Evolutionary conservation across 1,284 basidiomycete species (phyloP), one percentile per base, ranked within the genome.

Genomic region (Vanrija sp.): DNA sequence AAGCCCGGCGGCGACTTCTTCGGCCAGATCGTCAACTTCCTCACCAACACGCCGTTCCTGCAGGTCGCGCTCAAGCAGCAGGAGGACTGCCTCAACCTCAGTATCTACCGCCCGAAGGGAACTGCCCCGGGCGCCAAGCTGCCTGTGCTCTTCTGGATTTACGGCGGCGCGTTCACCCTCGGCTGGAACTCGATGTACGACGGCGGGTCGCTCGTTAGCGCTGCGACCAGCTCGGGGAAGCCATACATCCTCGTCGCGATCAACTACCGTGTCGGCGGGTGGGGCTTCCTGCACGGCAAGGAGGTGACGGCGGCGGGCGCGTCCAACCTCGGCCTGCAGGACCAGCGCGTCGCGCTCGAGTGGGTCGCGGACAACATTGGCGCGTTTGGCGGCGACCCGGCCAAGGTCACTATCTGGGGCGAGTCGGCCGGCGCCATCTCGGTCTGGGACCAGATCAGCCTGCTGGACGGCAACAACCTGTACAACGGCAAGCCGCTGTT

Each of bases 201-300:
- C 45, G 54, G 54, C 14, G 46, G 50, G 5, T 9, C 16, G 3
- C 46, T 63, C 10, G 58, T 63, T 18, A 18, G 12, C 25, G 49
- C 23, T 28, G 49, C 55, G 3, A 40, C 46, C 43, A 26, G 28
- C 18, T 28, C 28, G 6, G 61, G 57, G 19, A 71, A 78, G 54
- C 82, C 82, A 0, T 74, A 82, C 26, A 73, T 85, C 49, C 81
- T 81, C 55, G 80, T 82, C 18, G 79, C 81, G 76, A 55, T 83
- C 73, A 85, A 85, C 65, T 84, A 85, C 63, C 78, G 83, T 66
- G 45, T 76, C 19, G 69, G 64, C 39, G 68, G 75, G 0, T 79
- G 78, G 23, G 61, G 61, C 38, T 57, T 57, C 61, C 83, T 42
- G 79, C 78, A 3, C 75, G 82, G n/a, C 64, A 80, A 54, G 80